These are phyloP conservation scores for Podaxis carcinomalis DNA, from an alignment of 768 basidiomycete species.

Conservation along the genomic window DNA sequence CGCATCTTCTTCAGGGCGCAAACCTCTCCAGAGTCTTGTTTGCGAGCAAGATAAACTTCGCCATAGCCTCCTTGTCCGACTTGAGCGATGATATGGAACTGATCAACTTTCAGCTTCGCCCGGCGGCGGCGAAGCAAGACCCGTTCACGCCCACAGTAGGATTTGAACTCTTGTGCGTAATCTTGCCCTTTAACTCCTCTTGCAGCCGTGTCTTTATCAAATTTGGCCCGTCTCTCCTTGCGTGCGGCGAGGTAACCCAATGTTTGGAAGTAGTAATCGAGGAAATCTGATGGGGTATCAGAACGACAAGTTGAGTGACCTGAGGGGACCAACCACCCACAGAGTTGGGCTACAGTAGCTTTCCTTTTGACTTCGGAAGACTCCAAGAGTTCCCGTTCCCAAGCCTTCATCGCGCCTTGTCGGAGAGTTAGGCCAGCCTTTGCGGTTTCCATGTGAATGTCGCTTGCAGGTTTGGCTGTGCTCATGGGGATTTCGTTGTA, in stretches of 20 bases:
- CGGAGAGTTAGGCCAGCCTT: constrained; percentile 51
- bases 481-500: constrained; percentile 51
- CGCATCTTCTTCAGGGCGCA: constrained; percentile 98
- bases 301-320: background rate
- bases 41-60: constrained; percentile 93
- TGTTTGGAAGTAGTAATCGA: constrained; percentile 97
- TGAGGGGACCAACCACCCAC: constrained; percentile 38
- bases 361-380: constrained; percentile 90
- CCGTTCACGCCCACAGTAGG: constrained; percentile 91
- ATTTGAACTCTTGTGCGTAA: constrained; percentile 79
- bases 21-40: constrained; percentile 93
- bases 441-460: constrained; percentile 70
- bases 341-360: constrained; percentile 95
- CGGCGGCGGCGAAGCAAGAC: constrained; percentile 89
- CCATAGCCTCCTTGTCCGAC: constrained; percentile 99
- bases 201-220: constrained; percentile 75
- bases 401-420: constrained; percentile 56
- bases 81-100: constrained; percentile 98
- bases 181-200: constrained; percentile 57
- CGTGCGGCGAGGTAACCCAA: constrained; percentile 86
- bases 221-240: constrained; percentile 77
- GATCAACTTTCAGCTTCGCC: constrained; percentile 87
- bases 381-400: constrained; percentile 84
- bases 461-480: constrained; percentile 51
- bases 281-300: constrained; percentile 61